Conservation (phyloP, 805 yeast species). For the Blastobotrys parvus region DNA sequence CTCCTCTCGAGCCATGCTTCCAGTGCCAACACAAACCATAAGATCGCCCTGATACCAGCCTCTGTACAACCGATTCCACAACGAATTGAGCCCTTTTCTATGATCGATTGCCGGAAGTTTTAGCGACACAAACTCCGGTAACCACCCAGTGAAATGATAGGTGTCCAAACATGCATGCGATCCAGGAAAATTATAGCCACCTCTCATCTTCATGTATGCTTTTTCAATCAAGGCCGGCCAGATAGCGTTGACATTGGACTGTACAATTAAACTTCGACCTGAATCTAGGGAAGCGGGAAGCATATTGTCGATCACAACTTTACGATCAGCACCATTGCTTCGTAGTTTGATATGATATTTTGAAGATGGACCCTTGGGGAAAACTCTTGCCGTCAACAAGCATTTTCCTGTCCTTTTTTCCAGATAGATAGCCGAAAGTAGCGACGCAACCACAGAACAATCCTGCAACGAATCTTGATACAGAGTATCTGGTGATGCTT, state of each 20-base stretch:
- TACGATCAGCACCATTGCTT: constrained; percentile 47
- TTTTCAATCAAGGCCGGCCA: constrained; percentile 78
- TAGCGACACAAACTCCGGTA: constrained; percentile 49
- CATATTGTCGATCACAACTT: constrained; percentile 38
- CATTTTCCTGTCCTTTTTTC: constrained; percentile 14
- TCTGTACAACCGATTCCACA: constrained; percentile 31
- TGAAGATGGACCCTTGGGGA: constrained; percentile 18
- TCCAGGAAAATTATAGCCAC: constrained; percentile 59
- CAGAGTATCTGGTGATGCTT: constrained; percentile 8
- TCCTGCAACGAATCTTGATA: constrained; percentile 35
- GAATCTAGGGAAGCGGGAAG: constrained; percentile 31
- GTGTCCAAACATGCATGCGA: constrained; percentile 72
- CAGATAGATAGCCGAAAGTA: constrained; percentile 41
- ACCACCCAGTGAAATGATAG: constrained; percentile 57
- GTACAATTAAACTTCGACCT: constrained; percentile 27
- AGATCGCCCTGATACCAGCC: constrained; percentile 31
- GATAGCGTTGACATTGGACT: constrained; percentile 28
- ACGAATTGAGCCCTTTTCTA: constrained; percentile 7
- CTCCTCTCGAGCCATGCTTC: constrained; percentile 30
- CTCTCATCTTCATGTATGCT: constrained; percentile 56
- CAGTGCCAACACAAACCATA: constrained; percentile 64
- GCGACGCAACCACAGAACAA: constrained; percentile 69
- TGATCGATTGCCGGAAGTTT: constrained; percentile 17
- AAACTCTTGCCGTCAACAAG: constrained; percentile 17
- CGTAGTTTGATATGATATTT: constrained; percentile 35